A percentile compares a stretch with the other conserved stretches of the same genome.
These are phyloP conservation scores for Exophiala phaeomuriformis DNA, from an alignment of 2,329 filamentous ascomycete species.

Conservation along the genomic window DNA sequence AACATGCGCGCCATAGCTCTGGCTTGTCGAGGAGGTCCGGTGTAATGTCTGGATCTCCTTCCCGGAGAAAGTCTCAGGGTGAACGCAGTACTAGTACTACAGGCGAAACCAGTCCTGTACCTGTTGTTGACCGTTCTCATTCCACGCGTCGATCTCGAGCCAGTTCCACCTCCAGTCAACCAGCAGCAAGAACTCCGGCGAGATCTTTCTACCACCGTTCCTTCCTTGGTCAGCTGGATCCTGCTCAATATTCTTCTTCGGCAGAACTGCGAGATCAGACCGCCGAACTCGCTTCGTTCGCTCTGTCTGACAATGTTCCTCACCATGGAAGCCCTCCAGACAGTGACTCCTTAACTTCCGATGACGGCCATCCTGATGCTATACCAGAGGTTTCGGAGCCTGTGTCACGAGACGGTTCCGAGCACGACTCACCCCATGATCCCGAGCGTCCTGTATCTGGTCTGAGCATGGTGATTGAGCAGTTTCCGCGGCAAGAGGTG, in stretches of 20 bases:
- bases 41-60: slow-evolving; percentile 16
- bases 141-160: slow-evolving; percentile 17
- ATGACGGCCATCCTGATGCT: slow-evolving; percentile 35
- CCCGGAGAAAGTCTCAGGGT: slow-evolving; percentile 16
- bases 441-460: slow-evolving; percentile 39
- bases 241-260: slow-evolving; percentile 64
- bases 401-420: slow-evolving; percentile 42
- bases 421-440: slow-evolving; percentile 24
- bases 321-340: slow-evolving; percentile 18
- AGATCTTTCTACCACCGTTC: slow-evolving; percentile 42
- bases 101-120: slow-evolving; percentile 15
- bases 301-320: slow-evolving; percentile 53
- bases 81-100: slow-evolving; percentile 3
- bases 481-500: slow-evolving; percentile 31
- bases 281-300: slow-evolving; percentile 75
- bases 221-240: slow-evolving; percentile 46
- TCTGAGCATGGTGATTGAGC: slow-evolving; percentile 46
- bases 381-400: slow-evolving; percentile 59
- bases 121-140: slow-evolving; percentile 20
- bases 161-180: slow-evolving; percentile 22
- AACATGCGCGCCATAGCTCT: slow-evolving; percentile 20
- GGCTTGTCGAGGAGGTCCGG: slow-evolving; percentile 12
- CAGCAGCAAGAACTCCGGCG: slow-evolving; percentile 34
- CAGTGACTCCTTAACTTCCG: slow-evolving; percentile 8
- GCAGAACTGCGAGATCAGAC: slow-evolving; percentile 78